Conservation (phyloP, 2,329 filamentous ascomycete genomes). For the Cladosporium halotolerans region DNA sequence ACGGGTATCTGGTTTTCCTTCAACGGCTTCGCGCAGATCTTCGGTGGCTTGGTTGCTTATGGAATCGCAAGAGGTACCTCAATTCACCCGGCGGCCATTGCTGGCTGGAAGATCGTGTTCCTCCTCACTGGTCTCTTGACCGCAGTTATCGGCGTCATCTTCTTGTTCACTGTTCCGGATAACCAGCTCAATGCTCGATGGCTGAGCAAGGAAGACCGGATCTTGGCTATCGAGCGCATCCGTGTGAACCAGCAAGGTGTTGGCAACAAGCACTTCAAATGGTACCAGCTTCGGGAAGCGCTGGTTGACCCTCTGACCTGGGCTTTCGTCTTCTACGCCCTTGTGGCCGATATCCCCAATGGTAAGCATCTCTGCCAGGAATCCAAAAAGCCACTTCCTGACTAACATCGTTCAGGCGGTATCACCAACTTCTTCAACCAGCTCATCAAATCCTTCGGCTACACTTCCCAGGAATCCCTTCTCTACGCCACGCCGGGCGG, state of each 20-base stretch:
- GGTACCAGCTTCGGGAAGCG: conserved; percentile 57
- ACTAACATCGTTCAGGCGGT: conserved; percentile 32
- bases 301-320: conserved; percentile 53
- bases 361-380: conserved; percentile 26
- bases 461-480: conserved; percentile 55
- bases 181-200: conserved; percentile 56
- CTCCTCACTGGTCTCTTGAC: conserved; percentile 42
- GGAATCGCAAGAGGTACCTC: conserved; percentile 54
- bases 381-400: background rate
- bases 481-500: conserved; percentile 61
- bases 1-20: conserved; percentile 64
- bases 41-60: conserved; percentile 58
- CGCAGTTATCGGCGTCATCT: conserved; percentile 35
- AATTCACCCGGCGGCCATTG: conserved; percentile 51
- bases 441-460: conserved; percentile 59
- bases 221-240: conserved; percentile 64
- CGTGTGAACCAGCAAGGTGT: conserved; percentile 70
- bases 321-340: conserved; percentile 53
- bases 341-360: conserved; percentile 53
- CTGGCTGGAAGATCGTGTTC: conserved; percentile 53
- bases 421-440: conserved; percentile 57
- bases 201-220: conserved; percentile 60
- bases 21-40: conserved; percentile 58
- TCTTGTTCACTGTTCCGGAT: conserved; percentile 48
- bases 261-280: conserved; percentile 44